These are phyloP conservation scores for Moniliella sp. DNA, from an alignment of 1,284 basidiomycete species.

Conservation along the genomic window DNA sequence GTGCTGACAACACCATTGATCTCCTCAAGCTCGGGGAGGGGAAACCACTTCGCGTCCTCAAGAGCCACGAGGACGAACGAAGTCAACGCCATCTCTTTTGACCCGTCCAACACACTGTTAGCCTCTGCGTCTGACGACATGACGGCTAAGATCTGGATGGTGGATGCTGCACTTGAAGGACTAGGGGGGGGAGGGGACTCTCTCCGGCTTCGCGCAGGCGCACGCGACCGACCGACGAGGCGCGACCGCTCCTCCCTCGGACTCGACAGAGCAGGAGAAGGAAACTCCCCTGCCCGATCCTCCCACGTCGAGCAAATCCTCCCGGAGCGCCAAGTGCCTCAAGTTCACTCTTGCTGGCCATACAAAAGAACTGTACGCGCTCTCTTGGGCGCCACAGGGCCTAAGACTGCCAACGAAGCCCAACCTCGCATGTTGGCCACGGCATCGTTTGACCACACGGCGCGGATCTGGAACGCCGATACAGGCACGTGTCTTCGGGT, in stretches of 20 bases:
- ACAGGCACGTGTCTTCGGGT: conserved; percentile 23
- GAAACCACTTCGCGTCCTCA: conserved; percentile 23
- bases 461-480: conserved; percentile 29
- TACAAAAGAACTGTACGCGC: conserved; percentile 26
- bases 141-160: conserved; percentile 22
- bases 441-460: conserved; percentile 26
- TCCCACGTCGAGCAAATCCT: too few species aligned
- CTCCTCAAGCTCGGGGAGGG: conserved; percentile 25
- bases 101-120: conserved; percentile 26
- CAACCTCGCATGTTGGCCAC: conserved; percentile 29
- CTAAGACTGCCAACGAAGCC: conserved; percentile 12
- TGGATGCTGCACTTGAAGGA: too few species aligned
- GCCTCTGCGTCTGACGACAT: conserved; percentile 28
- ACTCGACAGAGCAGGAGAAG: too few species aligned
- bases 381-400: conserved; percentile 24
- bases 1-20: conserved; percentile 28
- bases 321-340: conserved; percentile 9
- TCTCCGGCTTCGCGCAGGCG: too few species aligned
- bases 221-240: too few species aligned
- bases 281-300: too few species aligned
- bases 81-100: conserved; percentile 30
- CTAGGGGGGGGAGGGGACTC: too few species aligned
- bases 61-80: conserved; percentile 30
- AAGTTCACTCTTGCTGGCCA: conserved; percentile 18
- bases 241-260: too few species aligned